phyloP scores from a whole-genome alignment of 2,329 filamentous ascomycete species.

The Sclerotinia borealis region DNA sequence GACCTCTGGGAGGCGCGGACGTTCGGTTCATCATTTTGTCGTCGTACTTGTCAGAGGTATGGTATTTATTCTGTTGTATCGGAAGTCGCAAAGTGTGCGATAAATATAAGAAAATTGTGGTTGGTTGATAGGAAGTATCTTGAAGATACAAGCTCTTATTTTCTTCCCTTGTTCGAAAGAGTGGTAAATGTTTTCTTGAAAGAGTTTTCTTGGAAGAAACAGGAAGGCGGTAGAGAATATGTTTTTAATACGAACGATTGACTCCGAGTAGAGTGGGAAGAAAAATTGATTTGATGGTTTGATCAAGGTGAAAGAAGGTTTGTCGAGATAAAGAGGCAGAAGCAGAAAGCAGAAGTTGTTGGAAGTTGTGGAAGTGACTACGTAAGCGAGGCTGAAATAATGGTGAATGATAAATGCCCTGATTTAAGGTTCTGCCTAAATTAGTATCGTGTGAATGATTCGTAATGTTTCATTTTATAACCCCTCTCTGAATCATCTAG shows the following conservation, averaged over 20 bases:
- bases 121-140: neutral
- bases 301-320: too few species aligned
- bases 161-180: neutral
- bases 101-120: neutral
- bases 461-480: neutral
- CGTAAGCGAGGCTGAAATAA: slow-evolving; percentile 2
- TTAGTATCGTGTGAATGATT: neutral
- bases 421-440: neutral
- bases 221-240: neutral
- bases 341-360: too few species aligned
- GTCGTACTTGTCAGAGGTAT: neutral
- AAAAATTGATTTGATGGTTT: neutral
- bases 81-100: slow-evolving; percentile 1
- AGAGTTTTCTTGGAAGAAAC: neutral
- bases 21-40: slow-evolving; percentile 17
- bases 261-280: neutral
- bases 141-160: neutral
- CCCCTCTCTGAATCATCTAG: neutral
- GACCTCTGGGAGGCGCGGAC: slow-evolving; percentile 25
- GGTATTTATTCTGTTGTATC: neutral
- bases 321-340: too few species aligned
- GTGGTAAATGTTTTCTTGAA: neutral
- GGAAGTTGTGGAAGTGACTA: neutral
- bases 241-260: neutral
- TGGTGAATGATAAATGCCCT: too few species aligned